These are phyloP conservation scores for Trebouxia gelatinosa DNA, from an alignment of 163 green algal genomes.

Conservation along the genomic window DNA sequence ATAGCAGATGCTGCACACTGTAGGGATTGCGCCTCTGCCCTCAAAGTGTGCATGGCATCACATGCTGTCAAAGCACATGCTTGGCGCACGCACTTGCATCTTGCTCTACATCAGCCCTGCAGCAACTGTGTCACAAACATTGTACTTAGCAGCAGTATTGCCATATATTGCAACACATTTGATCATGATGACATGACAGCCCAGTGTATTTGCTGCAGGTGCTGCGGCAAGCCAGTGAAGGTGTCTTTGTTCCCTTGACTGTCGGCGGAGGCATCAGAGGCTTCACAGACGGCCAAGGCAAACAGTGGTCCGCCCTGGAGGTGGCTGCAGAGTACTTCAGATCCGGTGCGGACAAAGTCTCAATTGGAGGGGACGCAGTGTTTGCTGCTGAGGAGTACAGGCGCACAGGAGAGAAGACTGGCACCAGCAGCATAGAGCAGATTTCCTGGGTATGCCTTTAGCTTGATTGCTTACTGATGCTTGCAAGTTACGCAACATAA, in stretches of 20 bases:
- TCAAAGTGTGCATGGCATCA: too few relatives aligned
- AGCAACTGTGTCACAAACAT: too few relatives aligned
- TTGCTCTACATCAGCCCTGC: too few relatives aligned
- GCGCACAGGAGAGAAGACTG: slow-evolving; percentile 55
- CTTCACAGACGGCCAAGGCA: slow-evolving; percentile 82
- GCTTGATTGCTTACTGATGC: neutral
- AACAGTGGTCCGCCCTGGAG: slow-evolving; percentile 80
- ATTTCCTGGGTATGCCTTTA: slow-evolving; percentile 73
- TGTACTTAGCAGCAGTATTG: too few relatives aligned
- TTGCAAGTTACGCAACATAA: neutral
- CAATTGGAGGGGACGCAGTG: slow-evolving; percentile 89
- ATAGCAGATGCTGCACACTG: too few relatives aligned
- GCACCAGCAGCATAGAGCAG: slow-evolving; percentile 90
- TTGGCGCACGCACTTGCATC: neutral
- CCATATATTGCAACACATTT: too few relatives aligned
- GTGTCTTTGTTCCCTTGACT: slow-evolving; percentile 98
- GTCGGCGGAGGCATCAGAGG: slow-evolving; percentile 97
- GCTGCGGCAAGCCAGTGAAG: slow-evolving; percentile 78
- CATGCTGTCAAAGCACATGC: too few relatives aligned
- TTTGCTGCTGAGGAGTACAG: slow-evolving; percentile 75
- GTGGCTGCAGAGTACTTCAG: slow-evolving; percentile 97
- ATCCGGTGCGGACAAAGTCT: slow-evolving; percentile 78
- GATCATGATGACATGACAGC: too few relatives aligned
- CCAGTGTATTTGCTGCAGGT: slow-evolving; percentile 58
- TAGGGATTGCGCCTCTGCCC: too few relatives aligned